A percentile compares a stretch with the other conserved stretches of the same genome.
These are phyloP conservation scores for Candida montana DNA, from an alignment of 805 yeast species.

Conservation along the genomic window DNA sequence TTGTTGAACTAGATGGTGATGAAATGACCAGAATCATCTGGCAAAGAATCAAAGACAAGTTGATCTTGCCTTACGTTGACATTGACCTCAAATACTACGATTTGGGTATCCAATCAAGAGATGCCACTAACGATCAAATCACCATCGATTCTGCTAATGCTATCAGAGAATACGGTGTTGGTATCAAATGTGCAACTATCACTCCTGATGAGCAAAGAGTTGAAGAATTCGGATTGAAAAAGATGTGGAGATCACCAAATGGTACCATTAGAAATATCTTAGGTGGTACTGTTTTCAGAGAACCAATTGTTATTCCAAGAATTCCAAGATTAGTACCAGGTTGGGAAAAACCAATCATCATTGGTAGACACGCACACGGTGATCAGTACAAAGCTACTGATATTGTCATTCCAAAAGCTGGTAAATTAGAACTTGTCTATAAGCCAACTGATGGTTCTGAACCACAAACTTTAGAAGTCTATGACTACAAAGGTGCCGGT, in stretches of 20 bases:
- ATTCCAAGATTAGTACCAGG: slow-evolving; percentile 73
- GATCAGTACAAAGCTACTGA: slow-evolving; percentile 84
- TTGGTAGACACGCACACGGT: slow-evolving; percentile 83
- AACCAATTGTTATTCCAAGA: slow-evolving; percentile 73
- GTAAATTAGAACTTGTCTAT: slow-evolving; percentile 59
- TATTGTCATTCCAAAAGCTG: slow-evolving; percentile 59
- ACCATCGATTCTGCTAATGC: slow-evolving; percentile 79
- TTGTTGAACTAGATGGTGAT: slow-evolving; percentile 80
- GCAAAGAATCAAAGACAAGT: slow-evolving; percentile 64
- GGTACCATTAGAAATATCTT: slow-evolving; percentile 79
- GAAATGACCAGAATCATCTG: slow-evolving; percentile 86
- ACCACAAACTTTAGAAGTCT: slow-evolving; percentile 45
- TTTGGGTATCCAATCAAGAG: slow-evolving; percentile 62
- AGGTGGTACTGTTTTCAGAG: slow-evolving; percentile 82
- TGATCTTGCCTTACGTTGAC: slow-evolving; percentile 64
- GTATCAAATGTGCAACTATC: slow-evolving; percentile 80
- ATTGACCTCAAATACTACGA: slow-evolving; percentile 75
- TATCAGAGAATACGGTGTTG: slow-evolving; percentile 68
- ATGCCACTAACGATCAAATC: slow-evolving; percentile 64
- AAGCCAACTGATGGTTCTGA: slow-evolving; percentile 57
- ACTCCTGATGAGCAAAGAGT: slow-evolving; percentile 82
- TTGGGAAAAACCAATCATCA: slow-evolving; percentile 79
- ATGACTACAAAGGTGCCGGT: slow-evolving; percentile 60
- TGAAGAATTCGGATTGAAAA: slow-evolving; percentile 62
- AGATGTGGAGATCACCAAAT: slow-evolving; percentile 85